Percentiles rank a stretch among this genome's conserved stretches.
phyloP scores from a whole-genome alignment of 352 stramenopile genomes.

The Thraustotheca clavata region DNA sequence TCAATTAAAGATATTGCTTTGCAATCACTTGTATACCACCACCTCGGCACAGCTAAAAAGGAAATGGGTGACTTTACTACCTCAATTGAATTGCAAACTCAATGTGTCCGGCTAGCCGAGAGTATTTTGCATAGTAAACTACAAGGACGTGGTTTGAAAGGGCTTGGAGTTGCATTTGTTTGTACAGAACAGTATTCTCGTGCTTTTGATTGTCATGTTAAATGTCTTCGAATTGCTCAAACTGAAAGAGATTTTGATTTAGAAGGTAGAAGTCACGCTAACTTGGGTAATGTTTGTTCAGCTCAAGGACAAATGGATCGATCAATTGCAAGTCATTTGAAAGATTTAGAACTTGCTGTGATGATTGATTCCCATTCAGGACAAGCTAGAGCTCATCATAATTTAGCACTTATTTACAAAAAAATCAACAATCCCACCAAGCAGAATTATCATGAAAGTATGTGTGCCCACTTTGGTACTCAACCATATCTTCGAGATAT shows the following conservation, averaged over 20 bases:
- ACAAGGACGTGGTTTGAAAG: slow-evolving; percentile 49
- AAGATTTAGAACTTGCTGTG: slow-evolving; percentile 39
- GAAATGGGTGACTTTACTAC: slow-evolving; percentile 38
- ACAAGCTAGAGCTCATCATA: slow-evolving; percentile 48
- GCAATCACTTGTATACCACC: slow-evolving; percentile 45
- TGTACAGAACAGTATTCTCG: slow-evolving; percentile 32
- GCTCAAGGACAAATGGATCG: slow-evolving; percentile 44
- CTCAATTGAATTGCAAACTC: slow-evolving; percentile 39
- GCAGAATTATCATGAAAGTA: slow-evolving; percentile 34
- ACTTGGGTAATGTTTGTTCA: slow-evolving; percentile 62
- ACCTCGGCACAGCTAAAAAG: slow-evolving; percentile 56
- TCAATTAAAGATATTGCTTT: slow-evolving; percentile 24
- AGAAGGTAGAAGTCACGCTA: slow-evolving; percentile 64
- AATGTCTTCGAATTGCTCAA: slow-evolving; percentile 44
- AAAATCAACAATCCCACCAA: slow-evolving; percentile 28
- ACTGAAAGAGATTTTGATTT: slow-evolving; percentile 46
- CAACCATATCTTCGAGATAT: slow-evolving; percentile 48
- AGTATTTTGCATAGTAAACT: slow-evolving; percentile 31
- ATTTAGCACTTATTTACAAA: slow-evolving; percentile 55
- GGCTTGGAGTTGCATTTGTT: slow-evolving; percentile 50
- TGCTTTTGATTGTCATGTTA: slow-evolving; percentile 51
- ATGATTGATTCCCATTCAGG: slow-evolving; percentile 42
- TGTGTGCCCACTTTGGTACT: slow-evolving; percentile 23
- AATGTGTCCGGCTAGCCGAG: slow-evolving; percentile 40
- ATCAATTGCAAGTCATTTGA: slow-evolving; percentile 48